Percentiles rank a stretch among this genome's conserved stretches.
phyloP scores from a whole-genome alignment of 495 filamentous ascomycete genomes.

The Podospora sp. region DNA sequence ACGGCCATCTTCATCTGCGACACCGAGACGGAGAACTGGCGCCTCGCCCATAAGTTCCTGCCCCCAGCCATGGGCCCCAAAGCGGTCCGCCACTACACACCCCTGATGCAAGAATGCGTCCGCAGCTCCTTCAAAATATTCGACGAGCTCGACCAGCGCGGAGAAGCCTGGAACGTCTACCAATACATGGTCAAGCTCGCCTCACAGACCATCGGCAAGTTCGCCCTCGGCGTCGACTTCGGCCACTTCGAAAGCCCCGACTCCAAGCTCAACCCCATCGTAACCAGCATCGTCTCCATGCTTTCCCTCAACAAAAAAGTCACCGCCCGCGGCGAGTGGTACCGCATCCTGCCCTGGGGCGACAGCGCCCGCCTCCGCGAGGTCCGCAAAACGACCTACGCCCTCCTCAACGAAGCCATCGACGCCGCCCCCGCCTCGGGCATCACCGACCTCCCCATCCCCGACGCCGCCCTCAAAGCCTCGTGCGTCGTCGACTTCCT shows the following conservation, averaged over 20 bases:
- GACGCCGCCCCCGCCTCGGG: conserved; percentile 35
- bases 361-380: conserved; percentile 44
- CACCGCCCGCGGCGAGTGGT: conserved; percentile 53
- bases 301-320: conserved; percentile 58
- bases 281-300: conserved; percentile 43
- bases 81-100: conserved; percentile 58
- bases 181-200: conserved; percentile 63
- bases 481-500: conserved; percentile 45
- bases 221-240: conserved; percentile 57
- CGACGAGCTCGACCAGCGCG: conserved; percentile 52
- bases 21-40: conserved; percentile 52
- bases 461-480: conserved; percentile 55
- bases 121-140: conserved; percentile 53
- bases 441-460: conserved; percentile 48
- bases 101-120: conserved; percentile 54
- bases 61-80: conserved; percentile 57
- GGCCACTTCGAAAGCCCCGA: conserved; percentile 52
- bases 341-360: conserved; percentile 54
- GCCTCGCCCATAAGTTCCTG: conserved; percentile 57
- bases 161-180: conserved; percentile 60
- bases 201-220: conserved; percentile 54
- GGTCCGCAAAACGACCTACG: conserved; percentile 32
- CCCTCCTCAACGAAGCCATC: conserved; percentile 46
- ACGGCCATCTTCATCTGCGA: conserved; percentile 58
- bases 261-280: conserved; percentile 46